Evolutionary conservation across 2,329 filamentous ascomycete genomes (phyloP).

Genomic region (Lecanicillium sp.): DNA sequence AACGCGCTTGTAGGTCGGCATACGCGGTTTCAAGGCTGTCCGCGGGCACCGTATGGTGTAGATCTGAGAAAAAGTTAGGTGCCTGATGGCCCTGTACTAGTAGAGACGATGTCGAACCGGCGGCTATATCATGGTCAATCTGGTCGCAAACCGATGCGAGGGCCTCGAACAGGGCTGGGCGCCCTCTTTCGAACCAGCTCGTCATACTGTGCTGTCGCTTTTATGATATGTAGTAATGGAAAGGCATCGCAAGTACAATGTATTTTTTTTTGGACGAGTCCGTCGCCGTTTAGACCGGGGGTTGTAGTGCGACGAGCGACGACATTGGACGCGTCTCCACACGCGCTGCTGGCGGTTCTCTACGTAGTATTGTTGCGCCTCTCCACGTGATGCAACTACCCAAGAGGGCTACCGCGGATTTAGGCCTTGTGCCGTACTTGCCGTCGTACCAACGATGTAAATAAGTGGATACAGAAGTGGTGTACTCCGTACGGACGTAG

Average conservation of each 20-base stretch:
- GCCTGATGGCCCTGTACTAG: background rate
- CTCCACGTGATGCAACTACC: background rate
- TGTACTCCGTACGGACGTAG: too few relatives aligned
- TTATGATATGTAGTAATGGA: too few relatives aligned
- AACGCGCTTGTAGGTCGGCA: background rate
- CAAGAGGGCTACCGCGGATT: too few relatives aligned
- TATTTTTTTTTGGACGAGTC: background rate
- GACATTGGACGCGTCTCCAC: slow-evolving; percentile 3
- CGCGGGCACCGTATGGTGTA: background rate
- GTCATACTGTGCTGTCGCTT: slow-evolving; percentile 21
- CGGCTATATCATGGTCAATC: slow-evolving; percentile 28
- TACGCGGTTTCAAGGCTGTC: too few relatives aligned
- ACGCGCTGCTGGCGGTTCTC: background rate
- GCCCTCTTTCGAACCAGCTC: slow-evolving; percentile 29
- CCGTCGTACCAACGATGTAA: too few relatives aligned
- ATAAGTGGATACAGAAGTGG: too few relatives aligned
- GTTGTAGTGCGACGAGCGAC: background rate
- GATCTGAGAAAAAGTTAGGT: background rate
- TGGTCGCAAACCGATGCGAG: slow-evolving; percentile 29
- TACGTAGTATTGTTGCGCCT: too few relatives aligned
- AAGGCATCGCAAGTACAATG: background rate
- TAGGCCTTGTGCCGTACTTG: too few relatives aligned
- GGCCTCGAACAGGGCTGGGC: slow-evolving; percentile 30
- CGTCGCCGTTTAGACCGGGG: background rate
- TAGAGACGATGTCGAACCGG: slow-evolving; percentile 20